Evolutionary conservation across 345 rosid species (phyloP).

Genomic region (Erysimum cheiranthoides): DNA sequence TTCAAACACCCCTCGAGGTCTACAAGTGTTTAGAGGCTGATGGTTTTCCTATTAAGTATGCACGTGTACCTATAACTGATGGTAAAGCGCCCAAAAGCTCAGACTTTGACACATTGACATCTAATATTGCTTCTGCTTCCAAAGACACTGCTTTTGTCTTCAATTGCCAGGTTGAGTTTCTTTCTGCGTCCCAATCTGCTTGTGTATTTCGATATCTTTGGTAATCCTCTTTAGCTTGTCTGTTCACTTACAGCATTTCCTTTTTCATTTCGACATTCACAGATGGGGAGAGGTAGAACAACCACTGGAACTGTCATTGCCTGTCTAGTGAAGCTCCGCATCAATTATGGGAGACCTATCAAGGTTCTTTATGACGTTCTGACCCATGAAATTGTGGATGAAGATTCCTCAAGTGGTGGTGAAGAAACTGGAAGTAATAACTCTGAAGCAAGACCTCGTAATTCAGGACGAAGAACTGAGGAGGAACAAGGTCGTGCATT

Average conservation of each 20-base stretch:
- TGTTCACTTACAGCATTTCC: conserved; percentile 14
- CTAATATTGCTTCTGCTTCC: conserved; percentile 87
- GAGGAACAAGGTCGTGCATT: conserved; percentile 65
- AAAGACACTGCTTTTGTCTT: conserved; percentile 90
- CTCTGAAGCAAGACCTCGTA: conserved; percentile 46
- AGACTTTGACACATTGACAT: conserved; percentile 79
- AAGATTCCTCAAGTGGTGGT: conserved; percentile 85
- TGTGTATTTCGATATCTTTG: conserved; percentile 20
- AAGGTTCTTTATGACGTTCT: conserved; percentile 63
- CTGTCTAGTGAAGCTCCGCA: conserved; percentile 89
- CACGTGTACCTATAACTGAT: conserved; percentile 96
- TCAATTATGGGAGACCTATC: conserved; percentile 87
- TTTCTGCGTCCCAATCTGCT: conserved; percentile 8
- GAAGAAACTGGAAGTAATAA: conserved; percentile 74
- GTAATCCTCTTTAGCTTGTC: neutral
- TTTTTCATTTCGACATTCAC: conserved; percentile 37
- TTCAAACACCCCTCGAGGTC: conserved; percentile 95
- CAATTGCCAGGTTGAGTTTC: conserved; percentile 87
- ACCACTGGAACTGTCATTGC: conserved; percentile 99
- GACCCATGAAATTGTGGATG: conserved; percentile 71
- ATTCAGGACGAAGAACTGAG: conserved; percentile 47
- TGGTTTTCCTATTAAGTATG: conserved; percentile 86
- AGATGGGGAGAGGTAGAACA: conserved; percentile 99
- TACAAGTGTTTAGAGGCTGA: conserved; percentile 82
- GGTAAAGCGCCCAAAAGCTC: conserved; percentile 99